These are phyloP conservation scores for Candida methanosorbosa DNA, from an alignment of 805 yeast species.

Conservation along the genomic window DNA sequence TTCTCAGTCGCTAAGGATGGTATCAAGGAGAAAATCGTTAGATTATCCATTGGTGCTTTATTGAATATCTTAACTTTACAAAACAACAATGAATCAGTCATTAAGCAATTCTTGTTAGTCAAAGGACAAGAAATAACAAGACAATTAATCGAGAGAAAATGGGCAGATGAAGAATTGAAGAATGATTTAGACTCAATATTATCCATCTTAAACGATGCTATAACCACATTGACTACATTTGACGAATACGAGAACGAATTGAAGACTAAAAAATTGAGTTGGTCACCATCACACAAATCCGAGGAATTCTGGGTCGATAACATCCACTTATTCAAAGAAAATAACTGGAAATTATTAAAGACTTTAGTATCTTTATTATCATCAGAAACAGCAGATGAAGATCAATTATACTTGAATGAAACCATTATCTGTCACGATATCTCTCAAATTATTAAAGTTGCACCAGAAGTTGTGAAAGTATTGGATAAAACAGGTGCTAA, in stretches of 20 bases:
- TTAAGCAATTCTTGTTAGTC: constrained; percentile 63
- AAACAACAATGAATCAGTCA: constrained; percentile 33
- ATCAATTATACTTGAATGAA: constrained; percentile 26
- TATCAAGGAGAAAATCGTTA: constrained; percentile 84
- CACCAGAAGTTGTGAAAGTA: constrained; percentile 51
- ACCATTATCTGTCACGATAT: constrained; percentile 67
- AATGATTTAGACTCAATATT: constrained; percentile 55
- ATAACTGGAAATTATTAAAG: constrained; percentile 65
- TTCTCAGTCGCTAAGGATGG: constrained; percentile 63
- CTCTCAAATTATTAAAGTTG: constrained; percentile 47
- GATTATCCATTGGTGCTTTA: constrained; percentile 73
- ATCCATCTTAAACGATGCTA: constrained; percentile 60
- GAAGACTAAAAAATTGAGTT: constrained; percentile 63
- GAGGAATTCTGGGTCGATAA: constrained; percentile 89
- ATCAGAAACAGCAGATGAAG: constrained; percentile 17
- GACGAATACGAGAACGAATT: constrained; percentile 88
- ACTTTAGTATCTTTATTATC: constrained; percentile 47
- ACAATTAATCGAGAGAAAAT: constrained; percentile 75
- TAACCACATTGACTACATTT: constrained; percentile 75
- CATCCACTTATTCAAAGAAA: constrained; percentile 62
- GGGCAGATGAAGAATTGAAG: constrained; percentile 89
- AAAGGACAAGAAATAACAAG: constrained; percentile 64
- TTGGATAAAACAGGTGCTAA: constrained; percentile 56
- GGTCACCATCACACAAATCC: constrained; percentile 91
- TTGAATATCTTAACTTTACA: constrained; percentile 43